Percentiles rank a stretch among this genome's conserved stretches.
Evolutionary conservation across 305 asterid species (phyloP).

Genomic region (Euphrasia arctica): DNA sequence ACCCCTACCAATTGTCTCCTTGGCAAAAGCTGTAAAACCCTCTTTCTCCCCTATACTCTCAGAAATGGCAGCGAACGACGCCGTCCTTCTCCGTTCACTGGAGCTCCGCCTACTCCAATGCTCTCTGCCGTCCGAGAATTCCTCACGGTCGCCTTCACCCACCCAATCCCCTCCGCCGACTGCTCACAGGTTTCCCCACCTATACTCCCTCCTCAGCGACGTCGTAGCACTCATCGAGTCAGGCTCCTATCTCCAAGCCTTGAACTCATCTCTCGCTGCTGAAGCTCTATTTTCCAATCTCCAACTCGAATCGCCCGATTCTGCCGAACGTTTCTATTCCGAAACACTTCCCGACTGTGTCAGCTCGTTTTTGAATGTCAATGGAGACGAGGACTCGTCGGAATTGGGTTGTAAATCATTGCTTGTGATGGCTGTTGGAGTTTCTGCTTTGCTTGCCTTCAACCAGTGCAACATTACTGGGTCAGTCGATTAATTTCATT

Average conservation of each 20-base stretch:
- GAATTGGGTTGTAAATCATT: conserved; percentile 42
- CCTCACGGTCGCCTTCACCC: conserved; percentile 3
- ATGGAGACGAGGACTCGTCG: conserved; percentile 24
- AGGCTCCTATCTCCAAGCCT: conserved; percentile 48
- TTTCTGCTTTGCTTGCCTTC: conserved; percentile 74
- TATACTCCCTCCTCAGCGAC: conserved; percentile 35
- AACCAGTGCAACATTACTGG: conserved; percentile 76
- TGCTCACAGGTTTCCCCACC: conserved; percentile 17
- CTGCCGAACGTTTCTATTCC: conserved; percentile 45
- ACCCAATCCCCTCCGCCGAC: neutral
- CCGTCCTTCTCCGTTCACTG: conserved; percentile 32
- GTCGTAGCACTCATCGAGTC: conserved; percentile 50
- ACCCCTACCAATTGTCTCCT: no score
- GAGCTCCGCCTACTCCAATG: conserved; percentile 69
- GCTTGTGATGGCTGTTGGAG: conserved; percentile 68
- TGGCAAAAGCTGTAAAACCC: conserved; percentile 13
- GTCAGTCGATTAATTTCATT: conserved; percentile 35
- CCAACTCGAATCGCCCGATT: conserved; percentile 33
- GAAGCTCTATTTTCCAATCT: conserved; percentile 37
- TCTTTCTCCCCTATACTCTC: conserved; percentile 1
- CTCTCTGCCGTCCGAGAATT: conserved; percentile 35
- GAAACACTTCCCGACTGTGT: conserved; percentile 48
- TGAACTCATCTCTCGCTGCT: conserved; percentile 42
- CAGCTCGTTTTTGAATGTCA: conserved; percentile 38
- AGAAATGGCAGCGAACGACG: conserved; percentile 28